A percentile compares a stretch with the other conserved stretches of the same genome.
phyloP scores from a whole-genome alignment of 495 filamentous ascomycete genomes.

The Daldinia caldariorum region DNA sequence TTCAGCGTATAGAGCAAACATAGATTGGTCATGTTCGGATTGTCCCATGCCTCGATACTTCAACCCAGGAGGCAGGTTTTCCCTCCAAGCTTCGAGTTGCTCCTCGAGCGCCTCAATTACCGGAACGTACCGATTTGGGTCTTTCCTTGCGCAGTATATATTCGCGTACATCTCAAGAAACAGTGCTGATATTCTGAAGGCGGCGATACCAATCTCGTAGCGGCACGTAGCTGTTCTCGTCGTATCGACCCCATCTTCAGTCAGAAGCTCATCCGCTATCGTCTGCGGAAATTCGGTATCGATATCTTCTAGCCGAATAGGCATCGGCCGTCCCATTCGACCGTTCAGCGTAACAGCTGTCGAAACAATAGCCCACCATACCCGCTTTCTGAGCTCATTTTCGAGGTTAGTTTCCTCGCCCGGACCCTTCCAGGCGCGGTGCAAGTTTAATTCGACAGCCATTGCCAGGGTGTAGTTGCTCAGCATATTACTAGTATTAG shows the following conservation, averaged over 20 bases:
- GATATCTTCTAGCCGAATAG: constrained; percentile 73
- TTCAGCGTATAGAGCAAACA: constrained; percentile 62
- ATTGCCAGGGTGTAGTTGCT: constrained; percentile 67
- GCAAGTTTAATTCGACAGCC: constrained; percentile 76
- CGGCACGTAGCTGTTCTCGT: constrained; percentile 65
- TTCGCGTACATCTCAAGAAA: constrained; percentile 76
- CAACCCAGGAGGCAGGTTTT: constrained; percentile 66
- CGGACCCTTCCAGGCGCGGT: constrained; percentile 71
- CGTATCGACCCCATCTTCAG: constrained; percentile 61
- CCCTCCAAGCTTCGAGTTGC: constrained; percentile 64
- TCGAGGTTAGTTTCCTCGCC: constrained; percentile 66
- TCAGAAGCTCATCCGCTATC: constrained; percentile 72
- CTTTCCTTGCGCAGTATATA: constrained; percentile 71
- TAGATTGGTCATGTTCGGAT: constrained; percentile 60
- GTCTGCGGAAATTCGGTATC: constrained; percentile 78
- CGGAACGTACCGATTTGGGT: constrained; percentile 67
- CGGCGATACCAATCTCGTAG: constrained; percentile 70
- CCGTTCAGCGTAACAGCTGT: constrained; percentile 73
- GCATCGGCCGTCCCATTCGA: constrained; percentile 79
- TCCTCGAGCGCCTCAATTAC: constrained; percentile 69
- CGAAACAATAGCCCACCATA: constrained; percentile 75
- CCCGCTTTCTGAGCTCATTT: constrained; percentile 77
- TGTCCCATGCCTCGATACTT: constrained; percentile 51
- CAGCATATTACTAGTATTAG: constrained; percentile 73
- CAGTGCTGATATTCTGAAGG: constrained; percentile 67